Conservation (phyloP, 495 filamentous ascomycete species). For the Talaromyces liani region DNA sequence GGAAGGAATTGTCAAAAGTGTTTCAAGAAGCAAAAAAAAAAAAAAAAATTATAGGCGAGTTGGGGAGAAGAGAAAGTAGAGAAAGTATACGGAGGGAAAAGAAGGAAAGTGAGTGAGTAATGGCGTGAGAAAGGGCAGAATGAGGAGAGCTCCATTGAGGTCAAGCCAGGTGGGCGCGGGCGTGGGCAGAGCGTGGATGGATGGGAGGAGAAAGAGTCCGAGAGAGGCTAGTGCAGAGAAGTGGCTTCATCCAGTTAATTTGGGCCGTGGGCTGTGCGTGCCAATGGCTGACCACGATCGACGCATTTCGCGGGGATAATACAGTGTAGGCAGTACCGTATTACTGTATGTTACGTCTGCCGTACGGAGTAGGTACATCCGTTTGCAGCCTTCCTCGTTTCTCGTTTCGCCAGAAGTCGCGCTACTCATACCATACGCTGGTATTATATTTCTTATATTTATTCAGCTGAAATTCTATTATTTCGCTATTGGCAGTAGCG, state of each 20-base stretch:
- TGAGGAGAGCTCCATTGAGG: not conserved
- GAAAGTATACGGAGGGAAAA: slow-evolving; percentile 5
- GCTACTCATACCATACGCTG: too few relatives aligned
- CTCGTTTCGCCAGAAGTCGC: not conserved
- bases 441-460: too few relatives aligned
- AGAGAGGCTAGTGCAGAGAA: slow-evolving; percentile 2
- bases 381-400: not conserved
- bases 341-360: not conserved
- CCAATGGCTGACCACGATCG: not conserved
- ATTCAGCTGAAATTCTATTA: not conserved
- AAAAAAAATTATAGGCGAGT: not conserved
- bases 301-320: slow-evolving; percentile 4
- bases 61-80: not conserved
- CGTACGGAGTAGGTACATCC: not conserved
- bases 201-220: not conserved
- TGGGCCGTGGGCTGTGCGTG: not conserved
- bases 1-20: not conserved
- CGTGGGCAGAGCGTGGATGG: not conserved
- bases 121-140: slow-evolving; percentile 10
- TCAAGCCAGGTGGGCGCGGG: not conserved
- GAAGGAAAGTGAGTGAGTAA: slow-evolving; percentile 7
- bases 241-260: not conserved
- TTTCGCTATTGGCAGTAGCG: not conserved
- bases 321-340: not conserved
- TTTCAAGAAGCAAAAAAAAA: not conserved